Base-by-base conservation (phyloP, 106 monocot genomes). In the Acorus calamus region DNA sequence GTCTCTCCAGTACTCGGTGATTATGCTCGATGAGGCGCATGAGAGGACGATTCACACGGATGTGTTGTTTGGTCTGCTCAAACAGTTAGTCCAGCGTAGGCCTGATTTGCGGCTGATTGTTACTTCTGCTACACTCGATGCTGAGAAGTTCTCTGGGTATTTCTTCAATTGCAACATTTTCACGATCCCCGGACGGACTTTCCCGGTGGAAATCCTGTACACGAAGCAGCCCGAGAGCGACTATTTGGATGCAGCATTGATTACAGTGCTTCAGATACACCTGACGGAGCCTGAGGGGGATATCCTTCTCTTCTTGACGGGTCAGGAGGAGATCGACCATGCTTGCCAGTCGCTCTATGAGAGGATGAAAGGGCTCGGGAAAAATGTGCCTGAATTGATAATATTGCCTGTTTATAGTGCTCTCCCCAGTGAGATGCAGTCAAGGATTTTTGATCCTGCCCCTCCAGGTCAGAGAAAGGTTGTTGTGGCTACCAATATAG, bases 371-470 rank as follows among this genome's bases (percentile, higher is more conserved):
- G 89, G 89, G 5, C 57, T 94, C 45, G 93, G 86, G 13, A 94
- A 86, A 67, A 79, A 94, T 77, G 89, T 94, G 48, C 89, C 89
- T 0, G 93, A 94, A 60, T 81, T 94, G 68, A 94, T 94, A 28
- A 94, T 94, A 47, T 77, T 94, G 71, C 93, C 93, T n/a, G 93
- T 94, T 2, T 94, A 94, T 47, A 94, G 93, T 83, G 89, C 93
- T 61, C 79, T 94, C 44, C 93, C 88, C 11, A 89, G 88, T 81
- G 93, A 93, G 67, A 93, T 93, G 93, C 93, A 93, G 54, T 89
- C 93, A 5, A 80, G 89, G 67, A 94, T 94, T 61, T 94, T 94
- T 66, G 89, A 94, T 2, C 86, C 93, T 46, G 81, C 93, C 14
- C 86, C 89, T 41, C 86, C 83, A 59, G 93, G 93, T 12, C 89